Evolutionary conservation across 805 yeast genomes (phyloP), one percentile per base, ranked within the genome.

Genomic region (Candida tibetensis): DNA sequence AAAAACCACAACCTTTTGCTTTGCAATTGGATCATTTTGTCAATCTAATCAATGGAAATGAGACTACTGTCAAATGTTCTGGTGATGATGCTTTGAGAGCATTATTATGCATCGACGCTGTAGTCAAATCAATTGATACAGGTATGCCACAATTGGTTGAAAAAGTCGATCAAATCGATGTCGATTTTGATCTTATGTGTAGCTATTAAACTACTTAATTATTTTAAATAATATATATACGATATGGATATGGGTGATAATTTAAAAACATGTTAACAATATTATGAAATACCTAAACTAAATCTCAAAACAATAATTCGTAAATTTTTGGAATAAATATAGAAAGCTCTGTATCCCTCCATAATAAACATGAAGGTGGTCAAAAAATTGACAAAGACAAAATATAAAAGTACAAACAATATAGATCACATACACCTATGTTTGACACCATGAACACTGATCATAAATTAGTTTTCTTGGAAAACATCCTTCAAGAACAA

Each of bases 401-500:
- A n/a, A n/a, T n/a, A n/a, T n/a, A n/a, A n/a, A n/a, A n/a, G n/a
- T n/a, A n/a, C n/a, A n/a, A n/a, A n/a, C n/a, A n/a, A n/a, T n/a
- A n/a, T n/a, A n/a, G n/a, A n/a, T n/a, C n/a, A n/a, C n/a, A n/a
- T n/a, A n/a, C n/a, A n/a, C n/a, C n/a, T n/a, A n/a, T n/a, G n/a
- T n/a, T n/a, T n/a, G n/a, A n/a, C n/a, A n/a, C n/a, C n/a, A n/a
- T n/a, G n/a, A n/a, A n/a, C n/a, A n/a, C n/a, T n/a, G n/a, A n/a
- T n/a, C n/a, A n/a, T 21, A 10, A 21, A 8, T 15, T 35, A 35
- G 15, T 29, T 35, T 12, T 19, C 45, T 32, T 47, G 54, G 67
- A 87, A 84, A 44, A 83, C 95, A 39, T 85, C 95, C 42, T 74
- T 71, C 63, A 91, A 74, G 76, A 93, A 87, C 27, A 82, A 81